These are phyloP conservation scores for Mortierella sp. DNA, from an alignment of 371 early-diverging fungal species.

Conservation along the genomic window DNA sequence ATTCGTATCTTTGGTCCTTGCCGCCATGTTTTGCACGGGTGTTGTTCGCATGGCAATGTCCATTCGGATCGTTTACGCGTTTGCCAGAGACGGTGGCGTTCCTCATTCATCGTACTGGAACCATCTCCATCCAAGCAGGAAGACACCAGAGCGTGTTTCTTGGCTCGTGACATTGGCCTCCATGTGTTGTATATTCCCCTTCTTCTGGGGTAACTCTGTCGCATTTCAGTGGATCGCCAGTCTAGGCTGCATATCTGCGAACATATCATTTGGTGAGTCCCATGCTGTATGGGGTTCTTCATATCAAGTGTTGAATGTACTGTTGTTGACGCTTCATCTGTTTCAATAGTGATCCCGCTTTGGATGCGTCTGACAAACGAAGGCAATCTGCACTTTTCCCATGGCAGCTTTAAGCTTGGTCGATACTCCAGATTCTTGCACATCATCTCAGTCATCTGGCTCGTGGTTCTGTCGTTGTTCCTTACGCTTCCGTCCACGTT, in stretches of 20 bases:
- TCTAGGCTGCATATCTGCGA: conserved; percentile 28
- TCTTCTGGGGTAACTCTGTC: conserved; percentile 39
- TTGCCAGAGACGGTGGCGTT: conserved; percentile 38
- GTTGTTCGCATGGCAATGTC: conserved; percentile 25
- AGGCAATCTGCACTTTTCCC: conserved; percentile 27
- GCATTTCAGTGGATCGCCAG: conserved; percentile 45
- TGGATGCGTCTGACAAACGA: conserved; percentile 43
- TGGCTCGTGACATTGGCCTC: conserved; percentile 27
- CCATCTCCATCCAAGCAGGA: conserved; percentile 23
- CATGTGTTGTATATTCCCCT: conserved; percentile 34
- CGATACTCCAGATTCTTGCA: conserved; percentile 21
- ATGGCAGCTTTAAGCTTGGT: conserved; percentile 35
- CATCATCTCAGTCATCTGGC: conserved; percentile 29
- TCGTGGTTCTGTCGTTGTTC: conserved; percentile 18
- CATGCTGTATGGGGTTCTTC: background rate
- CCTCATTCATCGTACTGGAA: conserved; percentile 41
- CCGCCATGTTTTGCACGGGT: conserved; percentile 34
- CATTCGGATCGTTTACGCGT: conserved; percentile 29
- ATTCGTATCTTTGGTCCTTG: conserved; percentile 20
- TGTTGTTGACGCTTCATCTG: background rate
- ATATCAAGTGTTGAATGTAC: no score
- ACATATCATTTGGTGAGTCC: conserved; percentile 30
- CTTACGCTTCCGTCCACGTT: conserved; percentile 28
- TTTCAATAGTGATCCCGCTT: conserved; percentile 27
- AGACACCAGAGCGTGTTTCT: conserved; percentile 32